Percentiles rank a stretch among this genome's conserved stretches.
phyloP scores from a whole-genome alignment of 2,329 filamentous ascomycete genomes.

The Sclerotinia borealis region DNA sequence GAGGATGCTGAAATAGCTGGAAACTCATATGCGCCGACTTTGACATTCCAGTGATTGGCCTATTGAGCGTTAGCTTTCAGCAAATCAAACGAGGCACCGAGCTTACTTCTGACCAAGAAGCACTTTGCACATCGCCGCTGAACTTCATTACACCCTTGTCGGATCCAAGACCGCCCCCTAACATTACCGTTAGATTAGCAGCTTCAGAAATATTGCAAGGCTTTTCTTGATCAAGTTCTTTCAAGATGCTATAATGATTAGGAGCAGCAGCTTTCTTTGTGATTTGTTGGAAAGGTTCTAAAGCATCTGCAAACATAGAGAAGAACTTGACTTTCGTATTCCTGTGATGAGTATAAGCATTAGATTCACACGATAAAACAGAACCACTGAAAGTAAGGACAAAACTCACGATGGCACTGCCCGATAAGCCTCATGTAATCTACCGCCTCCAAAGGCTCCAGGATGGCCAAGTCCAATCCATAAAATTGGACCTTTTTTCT shows the following conservation, averaged over 20 bases:
- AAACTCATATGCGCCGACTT: conserved; percentile 21
- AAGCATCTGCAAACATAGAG: conserved; percentile 48
- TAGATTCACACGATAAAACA: not conserved
- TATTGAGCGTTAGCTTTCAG: conserved; percentile 13
- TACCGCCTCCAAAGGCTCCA: conserved; percentile 43
- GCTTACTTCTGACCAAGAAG: conserved; percentile 35
- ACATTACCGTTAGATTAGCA: conserved; percentile 46
- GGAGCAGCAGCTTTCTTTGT: conserved; percentile 40
- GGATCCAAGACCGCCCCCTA: conserved; percentile 39
- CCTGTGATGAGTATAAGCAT: conserved; percentile 23
- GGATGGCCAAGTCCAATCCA: conserved; percentile 48
- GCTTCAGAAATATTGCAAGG: conserved; percentile 53
- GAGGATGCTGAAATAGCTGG: conserved; percentile 17
- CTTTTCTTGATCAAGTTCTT: conserved; percentile 48
- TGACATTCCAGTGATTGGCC: conserved; percentile 34
- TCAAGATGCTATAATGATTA: conserved; percentile 49
- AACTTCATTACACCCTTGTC: conserved; percentile 37
- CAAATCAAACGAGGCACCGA: not conserved
- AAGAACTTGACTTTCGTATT: conserved; percentile 59
- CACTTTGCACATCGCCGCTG: conserved; percentile 35
- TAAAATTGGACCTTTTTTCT: conserved; percentile 43
- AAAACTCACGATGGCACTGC: conserved; percentile 47
- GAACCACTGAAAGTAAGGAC: not conserved
- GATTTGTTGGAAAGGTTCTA: conserved; percentile 47
- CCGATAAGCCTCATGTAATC: conserved; percentile 48